A percentile compares a stretch with the other conserved stretches of the same genome.
Evolutionary conservation across 2,329 filamentous ascomycete species (phyloP).

Genomic region (Gliomastix tumulicola): DNA sequence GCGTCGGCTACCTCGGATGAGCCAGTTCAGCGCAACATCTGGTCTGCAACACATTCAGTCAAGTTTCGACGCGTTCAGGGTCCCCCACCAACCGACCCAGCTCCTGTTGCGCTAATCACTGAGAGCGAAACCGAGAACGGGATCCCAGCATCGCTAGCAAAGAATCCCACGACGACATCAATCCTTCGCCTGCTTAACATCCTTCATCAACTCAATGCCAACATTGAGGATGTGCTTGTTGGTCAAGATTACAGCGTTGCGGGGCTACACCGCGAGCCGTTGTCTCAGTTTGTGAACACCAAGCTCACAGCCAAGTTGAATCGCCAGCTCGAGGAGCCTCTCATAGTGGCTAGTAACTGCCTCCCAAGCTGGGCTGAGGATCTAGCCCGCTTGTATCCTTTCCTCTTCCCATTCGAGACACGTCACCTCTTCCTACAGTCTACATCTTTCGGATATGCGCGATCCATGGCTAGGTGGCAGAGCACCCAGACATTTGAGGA

Average conservation of each 20-base stretch:
- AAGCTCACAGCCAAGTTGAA: conserved; percentile 98
- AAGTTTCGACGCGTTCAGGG: conserved; percentile 84
- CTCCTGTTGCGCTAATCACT: too few relatives aligned
- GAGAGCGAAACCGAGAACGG: conserved; percentile 48
- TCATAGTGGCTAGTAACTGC: conserved; percentile 96
- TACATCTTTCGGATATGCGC: conserved; percentile 94
- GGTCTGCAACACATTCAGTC: conserved; percentile 85
- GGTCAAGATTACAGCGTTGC: conserved; percentile 62
- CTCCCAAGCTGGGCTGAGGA: conserved; percentile 95
- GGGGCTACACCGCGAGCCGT: conserved; percentile 70
- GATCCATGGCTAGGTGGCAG: conserved; percentile 97
- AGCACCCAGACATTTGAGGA: conserved; percentile 80
- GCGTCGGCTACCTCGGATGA: conserved; percentile 53
- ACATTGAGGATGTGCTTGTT: conserved; percentile 82
- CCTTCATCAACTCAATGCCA: conserved; percentile 85
- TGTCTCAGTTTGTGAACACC: conserved; percentile 95
- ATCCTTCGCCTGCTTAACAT: conserved; percentile 87
- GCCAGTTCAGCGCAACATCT: conserved; percentile 67
- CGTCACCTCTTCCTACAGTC: conserved; percentile 95
- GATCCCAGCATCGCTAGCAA: conserved; percentile 72
- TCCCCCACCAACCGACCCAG: conserved; percentile 68
- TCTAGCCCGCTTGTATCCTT: conserved; percentile 85
- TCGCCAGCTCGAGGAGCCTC: conserved; percentile 88
- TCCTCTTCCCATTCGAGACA: conserved; percentile 97
- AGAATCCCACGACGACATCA: conserved; percentile 76